Evolutionary conservation across 176 grass and related monocot genomes (phyloP).

Genomic region (Eleusine indica): DNA sequence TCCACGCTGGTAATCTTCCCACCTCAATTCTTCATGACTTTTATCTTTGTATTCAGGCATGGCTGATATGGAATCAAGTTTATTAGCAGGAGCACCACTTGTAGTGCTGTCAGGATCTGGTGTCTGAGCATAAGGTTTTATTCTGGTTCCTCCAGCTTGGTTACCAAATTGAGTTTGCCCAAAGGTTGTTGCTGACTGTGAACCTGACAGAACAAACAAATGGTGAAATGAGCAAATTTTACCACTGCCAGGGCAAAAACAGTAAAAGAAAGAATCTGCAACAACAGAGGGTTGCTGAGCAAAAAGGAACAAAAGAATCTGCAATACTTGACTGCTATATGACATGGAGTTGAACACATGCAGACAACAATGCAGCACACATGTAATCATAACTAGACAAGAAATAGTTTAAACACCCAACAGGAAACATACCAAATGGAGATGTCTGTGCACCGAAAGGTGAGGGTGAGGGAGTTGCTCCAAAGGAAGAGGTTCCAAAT

Average conservation of each 20-base stretch:
- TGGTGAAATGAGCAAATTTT: slow-evolving; percentile 1
- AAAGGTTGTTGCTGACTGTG: slow-evolving; percentile 65
- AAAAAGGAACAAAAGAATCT: slow-evolving; percentile 26
- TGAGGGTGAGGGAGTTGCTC: slow-evolving; percentile 62
- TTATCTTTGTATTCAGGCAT: slow-evolving; percentile 95
- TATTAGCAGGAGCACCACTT: slow-evolving; percentile 57
- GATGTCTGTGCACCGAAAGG: slow-evolving; percentile 72
- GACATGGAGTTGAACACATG: slow-evolving; percentile 19
- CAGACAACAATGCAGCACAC: slow-evolving; percentile 13
- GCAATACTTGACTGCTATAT: slow-evolving; percentile 17
- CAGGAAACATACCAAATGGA: slow-evolving; percentile 69
- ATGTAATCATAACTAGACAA: not conserved
- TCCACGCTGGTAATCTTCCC: slow-evolving; percentile 89
- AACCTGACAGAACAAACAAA: slow-evolving; percentile 51
- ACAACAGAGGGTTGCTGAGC: not conserved
- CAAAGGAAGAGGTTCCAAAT: slow-evolving; percentile 72
- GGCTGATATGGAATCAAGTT: slow-evolving; percentile 90
- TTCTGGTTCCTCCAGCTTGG: slow-evolving; percentile 78
- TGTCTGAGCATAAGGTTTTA: slow-evolving; percentile 68
- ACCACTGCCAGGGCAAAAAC: not conserved
- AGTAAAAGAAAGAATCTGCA: not conserved
- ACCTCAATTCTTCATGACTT: slow-evolving; percentile 96
- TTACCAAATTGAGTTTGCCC: slow-evolving; percentile 68
- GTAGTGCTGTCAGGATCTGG: slow-evolving; percentile 73
- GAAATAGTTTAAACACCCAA: slow-evolving; percentile 27